Base-by-base conservation (phyloP, 2,329 filamentous ascomycete genomes). In the Aureobasidium sp. region DNA sequence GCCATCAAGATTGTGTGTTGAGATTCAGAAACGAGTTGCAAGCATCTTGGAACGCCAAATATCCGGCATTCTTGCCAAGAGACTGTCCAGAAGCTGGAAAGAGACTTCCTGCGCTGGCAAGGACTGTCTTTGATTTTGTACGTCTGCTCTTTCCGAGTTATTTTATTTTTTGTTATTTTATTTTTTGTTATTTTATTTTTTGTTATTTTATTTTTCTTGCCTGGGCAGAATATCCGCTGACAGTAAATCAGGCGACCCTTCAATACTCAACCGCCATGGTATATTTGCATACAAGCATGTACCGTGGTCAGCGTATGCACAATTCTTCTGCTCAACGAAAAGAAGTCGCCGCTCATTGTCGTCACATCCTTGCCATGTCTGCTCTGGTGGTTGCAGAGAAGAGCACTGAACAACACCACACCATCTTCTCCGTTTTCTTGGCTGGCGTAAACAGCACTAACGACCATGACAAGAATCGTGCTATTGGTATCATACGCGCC, bases 221-320 rank as follows among this genome's bases (percentile, higher is more conserved):
- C 29, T 6, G 29, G 42, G 42, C 42, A 45, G 42, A 45, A 45
- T 25, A 24, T 35, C 10, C 3, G 11, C 5, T 19, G 5, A 14
- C 7, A 12, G 34, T 12, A 16, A 11, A 11, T 32, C 8, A 51
- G 48, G 48, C 48, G 25, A 42, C 27, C 25, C n/a, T 55, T 3
- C 48, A 57, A 22, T 57, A 53, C 16, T 55, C 56, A 12, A 40
- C 54, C 3, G 7, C 71, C 35, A 67, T 74, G 21, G 69, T 81
- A 39, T 79, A 78, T 60, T 70, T 73, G n/a, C 73, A 75, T 52
- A 79, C 75, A 4, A 76, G 72, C 60, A 75, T 80, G 71, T 79
- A 73, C 68, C 69, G 71, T 3, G 64, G 67, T 3, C 78, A 80
- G 62, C 63, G 70, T 2, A 58, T 69, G 3, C 67, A 74, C 19